Evolutionary conservation across 1,139 yeast species (phyloP).

Genomic region (Hansenula anomala): DNA sequence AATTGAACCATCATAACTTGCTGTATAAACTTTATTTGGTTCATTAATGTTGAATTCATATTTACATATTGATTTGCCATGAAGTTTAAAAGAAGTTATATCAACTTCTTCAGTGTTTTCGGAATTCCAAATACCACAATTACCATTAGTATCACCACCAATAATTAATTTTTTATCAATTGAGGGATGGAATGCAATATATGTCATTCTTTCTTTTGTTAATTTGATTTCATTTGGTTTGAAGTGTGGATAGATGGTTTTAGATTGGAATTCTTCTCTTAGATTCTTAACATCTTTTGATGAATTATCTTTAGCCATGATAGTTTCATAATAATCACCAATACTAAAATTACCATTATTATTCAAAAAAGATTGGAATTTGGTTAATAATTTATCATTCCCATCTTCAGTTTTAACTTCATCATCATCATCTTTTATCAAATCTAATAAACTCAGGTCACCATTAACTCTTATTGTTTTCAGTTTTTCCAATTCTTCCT

Average conservation of each 20-base stretch:
- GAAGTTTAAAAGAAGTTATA: slow-evolving; percentile 64
- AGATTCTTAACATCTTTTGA: slow-evolving; percentile 39
- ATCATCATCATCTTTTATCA: slow-evolving; percentile 31
- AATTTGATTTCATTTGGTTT: slow-evolving; percentile 71
- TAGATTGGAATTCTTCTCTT: slow-evolving; percentile 47
- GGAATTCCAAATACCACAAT: slow-evolving; percentile 87
- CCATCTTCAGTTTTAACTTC: slow-evolving; percentile 26
- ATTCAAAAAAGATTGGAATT: slow-evolving; percentile 33
- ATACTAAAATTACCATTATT: slow-evolving; percentile 57
- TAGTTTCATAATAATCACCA: slow-evolving; percentile 70
- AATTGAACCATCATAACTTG: slow-evolving; percentile 85
- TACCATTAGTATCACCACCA: slow-evolving; percentile 87
- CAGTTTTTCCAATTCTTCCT: slow-evolving; percentile 45
- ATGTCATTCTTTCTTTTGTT: slow-evolving; percentile 68
- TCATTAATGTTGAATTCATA: slow-evolving; percentile 48
- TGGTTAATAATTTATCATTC: slow-evolving; percentile 32
- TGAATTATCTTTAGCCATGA: slow-evolving; percentile 27
- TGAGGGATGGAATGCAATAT: slow-evolving; percentile 74
- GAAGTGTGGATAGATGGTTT: slow-evolving; percentile 49
- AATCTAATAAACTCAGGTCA: slow-evolving; percentile 54
- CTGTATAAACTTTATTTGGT: slow-evolving; percentile 55
- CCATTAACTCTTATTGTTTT: slow-evolving; percentile 56
- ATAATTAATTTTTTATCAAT: slow-evolving; percentile 55
- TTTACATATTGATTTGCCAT: slow-evolving; percentile 68
- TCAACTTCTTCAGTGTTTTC: slow-evolving; percentile 42